Evolutionary conservation across 1,139 yeast genomes (phyloP).

Genomic region (Taiozyma sp.): DNA sequence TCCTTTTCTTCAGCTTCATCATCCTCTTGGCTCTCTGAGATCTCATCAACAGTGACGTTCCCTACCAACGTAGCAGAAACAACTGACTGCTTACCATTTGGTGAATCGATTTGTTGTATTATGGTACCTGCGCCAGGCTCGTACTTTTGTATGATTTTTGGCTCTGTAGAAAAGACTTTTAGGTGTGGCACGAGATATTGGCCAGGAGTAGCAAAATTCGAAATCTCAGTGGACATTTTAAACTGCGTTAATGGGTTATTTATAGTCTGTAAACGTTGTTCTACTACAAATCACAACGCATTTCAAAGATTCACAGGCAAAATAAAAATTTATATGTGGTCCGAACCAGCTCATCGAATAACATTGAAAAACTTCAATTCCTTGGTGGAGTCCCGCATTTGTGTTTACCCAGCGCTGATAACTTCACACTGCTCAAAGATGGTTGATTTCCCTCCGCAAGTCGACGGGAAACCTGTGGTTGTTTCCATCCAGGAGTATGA

Average conservation of each 20-base stretch:
- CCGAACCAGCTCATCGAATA: neutral
- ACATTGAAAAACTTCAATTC: neutral
- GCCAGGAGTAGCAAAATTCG: constrained; percentile 64
- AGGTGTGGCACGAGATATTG: constrained; percentile 51
- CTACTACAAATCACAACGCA: too few relatives aligned
- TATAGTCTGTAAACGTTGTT: too few relatives aligned
- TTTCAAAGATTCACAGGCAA: too few relatives aligned
- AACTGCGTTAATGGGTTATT: neutral
- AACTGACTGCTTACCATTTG: constrained; percentile 30
- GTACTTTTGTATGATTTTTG: constrained; percentile 32
- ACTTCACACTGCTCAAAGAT: neutral
- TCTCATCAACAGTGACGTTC: constrained; percentile 34
- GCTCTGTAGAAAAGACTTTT: constrained; percentile 19
- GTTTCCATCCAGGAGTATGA: constrained; percentile 44
- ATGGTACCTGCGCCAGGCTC: constrained; percentile 44
- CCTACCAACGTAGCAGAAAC: constrained; percentile 73
- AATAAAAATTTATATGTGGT: neutral
- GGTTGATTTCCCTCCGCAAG: constrained; percentile 33
- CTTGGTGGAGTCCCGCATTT: too few relatives aligned
- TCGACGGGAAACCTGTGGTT: constrained; percentile 45
- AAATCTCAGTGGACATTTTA: constrained; percentile 18
- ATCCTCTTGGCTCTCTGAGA: constrained; percentile 18
- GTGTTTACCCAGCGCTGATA: too few relatives aligned
- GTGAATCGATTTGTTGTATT: constrained; percentile 22
- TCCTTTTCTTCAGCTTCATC: constrained; percentile 10